These are phyloP conservation scores for Solanum chiquidenum DNA, from an alignment of 257 asterid genomes.

Conservation along the genomic window DNA sequence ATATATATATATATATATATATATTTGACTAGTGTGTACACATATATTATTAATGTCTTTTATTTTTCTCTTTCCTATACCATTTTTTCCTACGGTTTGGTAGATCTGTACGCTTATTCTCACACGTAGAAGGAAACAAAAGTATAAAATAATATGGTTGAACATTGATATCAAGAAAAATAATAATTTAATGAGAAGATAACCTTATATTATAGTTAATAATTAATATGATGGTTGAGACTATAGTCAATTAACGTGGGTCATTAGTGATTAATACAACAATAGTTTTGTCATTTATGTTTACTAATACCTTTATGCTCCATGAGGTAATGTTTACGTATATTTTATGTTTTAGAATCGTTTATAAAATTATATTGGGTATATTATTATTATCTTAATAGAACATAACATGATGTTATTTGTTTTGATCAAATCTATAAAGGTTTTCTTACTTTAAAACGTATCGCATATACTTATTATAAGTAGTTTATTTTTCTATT, in stretches of 20 bases:
- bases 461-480: not conserved
- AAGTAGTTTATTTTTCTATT: not conserved
- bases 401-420: accelerated
- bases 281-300: not conserved
- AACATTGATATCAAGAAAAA: not conserved
- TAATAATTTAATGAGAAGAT: not conserved
- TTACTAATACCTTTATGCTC: too few relatives aligned
- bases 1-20: too few relatives aligned
- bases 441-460: too few relatives aligned
- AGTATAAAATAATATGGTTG: not conserved
- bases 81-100: not conserved
- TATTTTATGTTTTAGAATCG: too few relatives aligned
- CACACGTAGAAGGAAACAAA: not conserved
- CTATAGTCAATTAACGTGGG: not conserved
- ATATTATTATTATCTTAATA: too few relatives aligned
- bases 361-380: too few relatives aligned
- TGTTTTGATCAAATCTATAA: not conserved
- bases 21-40: not conserved
- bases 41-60: not conserved
- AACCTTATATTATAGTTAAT: not conserved
- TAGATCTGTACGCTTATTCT: not conserved
- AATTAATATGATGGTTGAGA: not conserved
- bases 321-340: not conserved
- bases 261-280: not conserved
- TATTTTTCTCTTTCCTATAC: not conserved